Evolutionary conservation across 2,329 filamentous ascomycete species (phyloP), one percentile per base, ranked within the genome.

Genomic region (Fusarium sp.): DNA sequence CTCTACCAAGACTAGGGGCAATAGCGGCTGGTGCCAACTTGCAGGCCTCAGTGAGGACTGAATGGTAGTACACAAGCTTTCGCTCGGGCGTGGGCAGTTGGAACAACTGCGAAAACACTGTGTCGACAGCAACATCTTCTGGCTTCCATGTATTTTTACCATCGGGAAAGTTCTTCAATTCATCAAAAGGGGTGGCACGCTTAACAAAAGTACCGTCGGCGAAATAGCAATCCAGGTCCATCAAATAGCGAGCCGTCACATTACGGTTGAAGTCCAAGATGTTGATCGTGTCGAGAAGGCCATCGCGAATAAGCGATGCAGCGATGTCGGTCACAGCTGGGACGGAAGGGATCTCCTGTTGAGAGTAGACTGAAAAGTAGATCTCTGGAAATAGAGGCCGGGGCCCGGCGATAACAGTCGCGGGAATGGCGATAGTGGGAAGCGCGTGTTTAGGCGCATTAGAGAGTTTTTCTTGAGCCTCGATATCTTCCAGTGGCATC

Each of bases 11-110:
- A 79, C 93, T 97, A 2, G 96, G 96, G 4, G 96, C 96, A 76
- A 99, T 96, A n/a, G 96, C 96, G 21, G 94, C 94, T 4, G 96
- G 96, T 0, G 95, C 95, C 75, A 98, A 91, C 84, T 97, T 98
- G 86, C 96, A 99, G 65, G 94, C 91, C 81, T 99, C 95, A 0
- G 95, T 98, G 55, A 99, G 90, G 6, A 98, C 91, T 0, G 95
- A 93, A 82, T 99, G 96, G 81, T 98, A 99, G 83, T 97, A 99
- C 15, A 99, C 94, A 4, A 97, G 87, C 82, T 98, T 98, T 83
- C 97, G 94, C 82, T 97, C 94, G 1, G 96, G 90, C 7, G 86
- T 87, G 8, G 96, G 96, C 41, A 99, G 88, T 80, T 94, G 93
- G 79, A 97, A 93, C 45, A 99, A 87, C 81, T 98, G 95, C 4